Conservation (phyloP, 257 asterid genomes). For the Solanum sitiens region DNA sequence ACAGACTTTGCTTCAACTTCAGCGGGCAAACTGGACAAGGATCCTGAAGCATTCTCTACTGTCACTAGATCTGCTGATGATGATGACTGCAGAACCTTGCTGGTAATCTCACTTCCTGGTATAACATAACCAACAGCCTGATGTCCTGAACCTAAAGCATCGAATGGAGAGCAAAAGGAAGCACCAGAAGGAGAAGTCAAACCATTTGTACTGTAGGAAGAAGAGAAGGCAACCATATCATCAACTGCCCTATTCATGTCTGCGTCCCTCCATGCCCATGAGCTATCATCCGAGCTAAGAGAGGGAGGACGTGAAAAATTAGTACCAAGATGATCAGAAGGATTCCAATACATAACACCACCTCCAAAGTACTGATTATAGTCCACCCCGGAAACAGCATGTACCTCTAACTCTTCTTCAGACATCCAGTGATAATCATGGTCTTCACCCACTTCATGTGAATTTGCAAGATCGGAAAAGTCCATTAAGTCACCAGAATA, state of each 20-base stretch:
- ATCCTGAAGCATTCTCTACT: slow-evolving; percentile 69
- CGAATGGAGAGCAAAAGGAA: slow-evolving; percentile 92
- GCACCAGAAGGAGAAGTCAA: slow-evolving; percentile 94
- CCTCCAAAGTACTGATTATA: slow-evolving; percentile 93
- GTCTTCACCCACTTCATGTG: slow-evolving; percentile 72
- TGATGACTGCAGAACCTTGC: slow-evolving; percentile 81
- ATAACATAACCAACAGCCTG: slow-evolving; percentile 77
- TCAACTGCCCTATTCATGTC: slow-evolving; percentile 92
- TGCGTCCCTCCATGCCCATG: slow-evolving; percentile 99
- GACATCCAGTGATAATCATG: slow-evolving; percentile 88
- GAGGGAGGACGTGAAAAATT: slow-evolving; percentile 98
- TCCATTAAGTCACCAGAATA: slow-evolving; percentile 59
- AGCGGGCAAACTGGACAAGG: slow-evolving; percentile 50
- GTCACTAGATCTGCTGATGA: slow-evolving; percentile 57
- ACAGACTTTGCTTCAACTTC: slow-evolving; percentile 67
- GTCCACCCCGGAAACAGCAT: slow-evolving; percentile 69
- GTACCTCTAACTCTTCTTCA: slow-evolving; percentile 90
- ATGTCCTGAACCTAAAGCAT: slow-evolving; percentile 67
- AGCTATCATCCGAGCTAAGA: slow-evolving; percentile 98
- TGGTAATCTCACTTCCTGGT: slow-evolving; percentile 75
- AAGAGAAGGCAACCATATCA: slow-evolving; percentile 99
- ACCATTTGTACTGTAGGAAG: slow-evolving; percentile 96
- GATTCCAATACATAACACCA: slow-evolving; percentile 98
- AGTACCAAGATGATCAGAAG: slow-evolving; percentile 79
- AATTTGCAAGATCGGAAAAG: slow-evolving; percentile 42